A percentile compares a stretch with the other conserved stretches of the same genome.
These are phyloP conservation scores for Fusarium decemcellulare DNA, from an alignment of 2,329 filamentous ascomycete species.

Conservation along the genomic window DNA sequence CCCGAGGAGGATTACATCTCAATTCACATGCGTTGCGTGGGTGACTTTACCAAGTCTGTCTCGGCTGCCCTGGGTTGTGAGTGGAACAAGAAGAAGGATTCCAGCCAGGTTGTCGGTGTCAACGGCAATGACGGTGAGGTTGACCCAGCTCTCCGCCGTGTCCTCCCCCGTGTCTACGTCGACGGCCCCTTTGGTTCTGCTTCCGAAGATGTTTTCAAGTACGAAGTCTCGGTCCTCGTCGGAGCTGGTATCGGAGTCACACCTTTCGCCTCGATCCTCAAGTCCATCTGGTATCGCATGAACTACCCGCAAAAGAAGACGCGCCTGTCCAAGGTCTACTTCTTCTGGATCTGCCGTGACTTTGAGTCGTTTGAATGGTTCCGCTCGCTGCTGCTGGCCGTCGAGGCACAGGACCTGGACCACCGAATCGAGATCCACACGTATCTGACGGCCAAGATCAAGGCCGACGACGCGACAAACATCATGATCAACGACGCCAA, in stretches of 20 bases:
- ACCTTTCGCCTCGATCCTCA: constrained; percentile 89
- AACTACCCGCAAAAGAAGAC: constrained; percentile 88
- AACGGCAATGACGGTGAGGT: constrained; percentile 71
- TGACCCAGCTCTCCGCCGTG: constrained; percentile 78
- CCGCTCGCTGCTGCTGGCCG: constrained; percentile 84
- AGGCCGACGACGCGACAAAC: constrained; percentile 87
- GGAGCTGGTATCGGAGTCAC: constrained; percentile 89
- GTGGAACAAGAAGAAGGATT: constrained; percentile 67
- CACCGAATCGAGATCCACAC: constrained; percentile 91
- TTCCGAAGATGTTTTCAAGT: constrained; percentile 92
- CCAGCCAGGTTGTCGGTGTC: constrained; percentile 79
- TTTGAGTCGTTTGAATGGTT: constrained; percentile 94
- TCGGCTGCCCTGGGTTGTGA: constrained; percentile 83
- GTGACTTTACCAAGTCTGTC: constrained; percentile 82
- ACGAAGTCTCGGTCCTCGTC: constrained; percentile 83
- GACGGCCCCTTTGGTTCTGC: constrained; percentile 90
- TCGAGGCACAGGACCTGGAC: constrained; percentile 88
- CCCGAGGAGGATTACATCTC: constrained; percentile 94
- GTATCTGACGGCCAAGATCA: constrained; percentile 89
- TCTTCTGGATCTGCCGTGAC: constrained; percentile 93
- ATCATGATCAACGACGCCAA: constrained; percentile 95
- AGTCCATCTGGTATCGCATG: constrained; percentile 95
- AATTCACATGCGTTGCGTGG: constrained; percentile 86
- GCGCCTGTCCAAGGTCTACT: constrained; percentile 87
- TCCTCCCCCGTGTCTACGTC: constrained; percentile 85